A percentile compares a stretch with the other conserved stretches of the same genome.
Conservation (phyloP, 78 protist species). For the Acrasis kona region DNA sequence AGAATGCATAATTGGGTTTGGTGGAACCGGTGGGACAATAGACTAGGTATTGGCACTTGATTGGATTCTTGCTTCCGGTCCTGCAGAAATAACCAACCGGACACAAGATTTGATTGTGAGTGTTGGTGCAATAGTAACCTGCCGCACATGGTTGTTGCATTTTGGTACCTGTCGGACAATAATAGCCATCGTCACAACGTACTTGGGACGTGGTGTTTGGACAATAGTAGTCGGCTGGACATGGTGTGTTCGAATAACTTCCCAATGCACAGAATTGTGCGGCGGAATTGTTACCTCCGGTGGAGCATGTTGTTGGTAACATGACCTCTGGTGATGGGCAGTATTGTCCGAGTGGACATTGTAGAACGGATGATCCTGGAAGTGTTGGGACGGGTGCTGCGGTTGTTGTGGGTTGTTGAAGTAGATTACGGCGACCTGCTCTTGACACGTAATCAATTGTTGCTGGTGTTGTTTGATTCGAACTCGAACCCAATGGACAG, state of each 20-base stretch:
- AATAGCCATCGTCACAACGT: not conserved
- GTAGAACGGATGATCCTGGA: too few species aligned
- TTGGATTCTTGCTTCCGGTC: not conserved
- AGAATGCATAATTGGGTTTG: not conserved
- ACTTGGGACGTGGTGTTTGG: not conserved
- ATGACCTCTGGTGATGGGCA: not conserved
- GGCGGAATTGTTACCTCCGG: not conserved
- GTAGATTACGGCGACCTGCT: not conserved
- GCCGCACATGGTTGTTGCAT: not conserved
- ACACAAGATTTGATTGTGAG: not conserved
- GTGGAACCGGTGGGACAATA: not conserved
- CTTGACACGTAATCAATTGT: not conserved
- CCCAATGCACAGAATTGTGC: not conserved
- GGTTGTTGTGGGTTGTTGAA: not conserved
- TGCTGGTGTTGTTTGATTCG: not conserved
- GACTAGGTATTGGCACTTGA: not conserved
- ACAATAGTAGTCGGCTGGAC: not conserved
- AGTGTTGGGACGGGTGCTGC: not conserved
- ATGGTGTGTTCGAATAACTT: not conserved
- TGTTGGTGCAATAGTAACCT: not conserved
- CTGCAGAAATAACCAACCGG: not conserved
- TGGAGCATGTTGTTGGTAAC: not conserved
- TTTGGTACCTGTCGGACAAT: not conserved
- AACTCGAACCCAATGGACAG: not conserved
- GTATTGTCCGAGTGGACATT: not conserved